phyloP scores from a whole-genome alignment of 768 basidiomycete genomes.

The Mycena epipterygia region DNA sequence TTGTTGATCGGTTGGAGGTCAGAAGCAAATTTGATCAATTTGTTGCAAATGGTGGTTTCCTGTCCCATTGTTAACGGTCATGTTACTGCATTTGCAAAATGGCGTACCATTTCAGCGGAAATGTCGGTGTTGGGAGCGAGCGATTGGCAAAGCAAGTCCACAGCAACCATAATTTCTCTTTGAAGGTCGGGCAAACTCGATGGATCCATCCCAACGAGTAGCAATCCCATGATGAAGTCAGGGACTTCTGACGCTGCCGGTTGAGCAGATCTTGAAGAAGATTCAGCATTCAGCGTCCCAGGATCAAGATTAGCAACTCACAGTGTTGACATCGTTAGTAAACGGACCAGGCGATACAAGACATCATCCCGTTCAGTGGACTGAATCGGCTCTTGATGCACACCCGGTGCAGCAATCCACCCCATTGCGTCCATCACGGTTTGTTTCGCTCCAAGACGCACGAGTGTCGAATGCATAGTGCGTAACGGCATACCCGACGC shows the following conservation, averaged over 20 bases:
- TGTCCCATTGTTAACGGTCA: conserved; percentile 38
- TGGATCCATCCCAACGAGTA: conserved; percentile 71
- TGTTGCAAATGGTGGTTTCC: conserved; percentile 63
- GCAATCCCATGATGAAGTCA: conserved; percentile 62
- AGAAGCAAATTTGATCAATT: conserved; percentile 56
- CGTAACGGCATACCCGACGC: conserved; percentile 49
- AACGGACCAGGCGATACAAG: conserved; percentile 56
- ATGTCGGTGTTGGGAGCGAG: conserved; percentile 50
- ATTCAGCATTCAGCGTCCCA: conserved; percentile 6
- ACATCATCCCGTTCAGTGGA: conserved; percentile 44
- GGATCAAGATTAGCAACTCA: conserved; percentile 46
- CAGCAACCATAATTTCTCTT: conserved; percentile 59
- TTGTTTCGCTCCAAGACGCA: conserved; percentile 60
- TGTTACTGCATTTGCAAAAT: conserved; percentile 16
- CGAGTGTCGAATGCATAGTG: conserved; percentile 53
- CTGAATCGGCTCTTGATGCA: conserved; percentile 32
- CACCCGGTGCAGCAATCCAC: conserved; percentile 39
- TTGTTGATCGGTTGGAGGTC: conserved; percentile 64
- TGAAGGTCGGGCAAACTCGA: conserved; percentile 59
- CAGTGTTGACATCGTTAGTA: conserved; percentile 61
- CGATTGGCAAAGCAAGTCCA: conserved; percentile 62
- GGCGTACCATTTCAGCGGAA: conserved; percentile 44
- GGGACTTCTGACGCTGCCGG: conserved; percentile 57
- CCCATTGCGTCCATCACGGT: conserved; percentile 50
- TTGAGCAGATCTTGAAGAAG: conserved; percentile 47